phyloP scores from a whole-genome alignment of 164 flowering plant species.

The Vitis amurensis region DNA sequence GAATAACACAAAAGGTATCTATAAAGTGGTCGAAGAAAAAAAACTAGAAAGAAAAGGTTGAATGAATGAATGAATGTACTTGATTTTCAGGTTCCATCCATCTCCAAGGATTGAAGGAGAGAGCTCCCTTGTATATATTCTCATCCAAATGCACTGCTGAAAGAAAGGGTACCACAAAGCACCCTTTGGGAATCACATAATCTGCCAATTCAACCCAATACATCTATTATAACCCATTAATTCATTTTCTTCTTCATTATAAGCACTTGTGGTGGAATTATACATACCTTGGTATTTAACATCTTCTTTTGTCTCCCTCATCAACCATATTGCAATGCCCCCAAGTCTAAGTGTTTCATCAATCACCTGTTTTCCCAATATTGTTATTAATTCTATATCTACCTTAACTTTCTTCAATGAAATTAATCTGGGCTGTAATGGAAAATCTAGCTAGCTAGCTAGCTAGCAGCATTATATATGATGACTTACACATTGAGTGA shows the following conservation, averaged over 20 bases:
- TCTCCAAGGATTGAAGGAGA: conserved; percentile 84
- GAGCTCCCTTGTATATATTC: conserved; percentile 46
- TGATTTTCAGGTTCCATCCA: conserved; percentile 80
- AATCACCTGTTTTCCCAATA: conserved; percentile 51
- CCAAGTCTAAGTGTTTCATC: conserved; percentile 90
- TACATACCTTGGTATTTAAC: conserved; percentile 61
- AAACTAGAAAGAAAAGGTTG: background rate
- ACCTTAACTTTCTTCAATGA: no score
- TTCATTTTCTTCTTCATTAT: no score
- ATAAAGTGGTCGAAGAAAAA: no score
- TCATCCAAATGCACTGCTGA: conserved; percentile 86
- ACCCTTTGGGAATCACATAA: conserved; percentile 77
- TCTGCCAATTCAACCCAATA: conserved; percentile 32
- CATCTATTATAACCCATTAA: background rate
- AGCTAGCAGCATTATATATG: background rate
- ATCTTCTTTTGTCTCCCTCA: conserved; percentile 82
- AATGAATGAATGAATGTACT: conserved; percentile 27
- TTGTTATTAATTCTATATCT: background rate
- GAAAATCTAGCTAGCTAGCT: no score
- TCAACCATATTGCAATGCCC: conserved; percentile 88
- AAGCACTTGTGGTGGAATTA: no score
- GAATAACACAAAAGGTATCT: no score
- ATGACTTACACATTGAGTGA: conserved; percentile 76
- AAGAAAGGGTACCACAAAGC: conserved; percentile 89
- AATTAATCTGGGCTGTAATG: background rate